Base-by-base conservation (phyloP, 2,329 filamentous ascomycete species). In the Cytospora schulzeri region DNA sequence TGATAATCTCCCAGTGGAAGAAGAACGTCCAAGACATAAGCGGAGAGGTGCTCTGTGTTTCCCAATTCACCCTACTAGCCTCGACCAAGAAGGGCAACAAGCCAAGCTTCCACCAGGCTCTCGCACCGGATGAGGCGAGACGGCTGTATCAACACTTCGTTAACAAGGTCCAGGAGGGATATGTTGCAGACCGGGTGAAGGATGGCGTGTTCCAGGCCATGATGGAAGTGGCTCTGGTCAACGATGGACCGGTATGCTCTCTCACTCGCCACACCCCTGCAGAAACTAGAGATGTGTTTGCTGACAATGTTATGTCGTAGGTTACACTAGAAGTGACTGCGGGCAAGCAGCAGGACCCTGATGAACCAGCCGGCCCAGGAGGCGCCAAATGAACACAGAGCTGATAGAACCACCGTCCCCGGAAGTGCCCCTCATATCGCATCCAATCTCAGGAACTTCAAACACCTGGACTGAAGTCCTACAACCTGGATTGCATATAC, bases 141-240 rank as follows among this genome's bases (percentile, higher is more conserved):
- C 84, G 84, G 67, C 82, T 98, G 8, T 99, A 98, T 74, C 86
- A 93, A 62, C 83, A 89, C 73, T 98, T 99, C 79, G 87, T 93
- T 70, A 79, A 85, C 58, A 91, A 90, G 70, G 87, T 98, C 51
- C 85, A 88, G 70, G 82, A 88, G 61, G 83, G 87, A 3, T 96
- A 98, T 75, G 76, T 80, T 6, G 76, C 85, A 8, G 91, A 92
- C 11, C 88, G 84, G 68, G 93, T 99, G 65, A 93, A 97, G 75
- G 90, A 99, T 74, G 95, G 96, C n/a, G 88, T 94, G 33, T 99
- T 99, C 76, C 94, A 97, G 74, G 95, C 95, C 57, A 97, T 96
- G 93, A 99, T 99, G 95, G 90, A 98, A 73, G 94, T 99, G 65
- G 90, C 91, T 57, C 78, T 97, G 33, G 88, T 97, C 57, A 98